Percentiles rank a stretch among this genome's conserved stretches.
Evolutionary conservation across 1,284 basidiomycete genomes (phyloP).

Genomic region (Sphaerobolus stellatus): DNA sequence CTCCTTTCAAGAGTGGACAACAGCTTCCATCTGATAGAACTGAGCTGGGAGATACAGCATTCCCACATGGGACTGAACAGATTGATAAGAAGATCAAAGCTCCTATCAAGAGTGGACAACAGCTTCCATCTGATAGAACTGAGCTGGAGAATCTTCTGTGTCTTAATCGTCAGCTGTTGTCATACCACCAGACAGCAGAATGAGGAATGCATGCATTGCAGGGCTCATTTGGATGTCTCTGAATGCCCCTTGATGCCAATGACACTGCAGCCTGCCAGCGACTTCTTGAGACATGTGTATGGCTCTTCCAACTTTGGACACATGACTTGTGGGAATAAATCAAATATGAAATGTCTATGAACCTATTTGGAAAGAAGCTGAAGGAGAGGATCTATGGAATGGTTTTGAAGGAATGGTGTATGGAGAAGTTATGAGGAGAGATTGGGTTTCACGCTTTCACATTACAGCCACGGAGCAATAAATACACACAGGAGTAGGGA

Average conservation of each 20-base stretch:
- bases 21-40: too few species aligned
- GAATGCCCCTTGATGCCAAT: slow-evolving; percentile 35
- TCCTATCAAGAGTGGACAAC: too few species aligned
- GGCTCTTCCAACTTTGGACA: slow-evolving; percentile 34
- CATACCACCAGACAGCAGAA: slow-evolving; percentile 42
- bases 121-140: too few species aligned
- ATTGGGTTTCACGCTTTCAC: slow-evolving; percentile 34
- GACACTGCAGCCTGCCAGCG: slow-evolving; percentile 25
- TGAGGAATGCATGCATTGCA: slow-evolving; percentile 46
- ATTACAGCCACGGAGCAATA: neutral
- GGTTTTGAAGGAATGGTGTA: slow-evolving; percentile 35
- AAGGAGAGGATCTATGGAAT: slow-evolving; percentile 31
- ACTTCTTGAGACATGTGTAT: slow-evolving; percentile 32
- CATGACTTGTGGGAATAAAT: slow-evolving; percentile 35
- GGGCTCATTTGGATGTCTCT: slow-evolving; percentile 42
- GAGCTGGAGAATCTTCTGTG: too few species aligned
- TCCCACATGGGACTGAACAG: too few species aligned
- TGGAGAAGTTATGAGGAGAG: slow-evolving; percentile 27
- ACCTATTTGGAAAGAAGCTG: slow-evolving; percentile 30
- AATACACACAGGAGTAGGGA: too few species aligned
- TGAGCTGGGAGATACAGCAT: too few species aligned
- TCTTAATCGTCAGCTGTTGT: slow-evolving; percentile 37
- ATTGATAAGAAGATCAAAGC: too few species aligned
- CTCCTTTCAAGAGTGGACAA: too few species aligned
- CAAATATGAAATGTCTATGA: slow-evolving; percentile 41